A percentile compares a stretch with the other conserved stretches of the same genome.
Conservation (phyloP, 805 yeast genomes). For the Candida coleopterorum region DNA sequence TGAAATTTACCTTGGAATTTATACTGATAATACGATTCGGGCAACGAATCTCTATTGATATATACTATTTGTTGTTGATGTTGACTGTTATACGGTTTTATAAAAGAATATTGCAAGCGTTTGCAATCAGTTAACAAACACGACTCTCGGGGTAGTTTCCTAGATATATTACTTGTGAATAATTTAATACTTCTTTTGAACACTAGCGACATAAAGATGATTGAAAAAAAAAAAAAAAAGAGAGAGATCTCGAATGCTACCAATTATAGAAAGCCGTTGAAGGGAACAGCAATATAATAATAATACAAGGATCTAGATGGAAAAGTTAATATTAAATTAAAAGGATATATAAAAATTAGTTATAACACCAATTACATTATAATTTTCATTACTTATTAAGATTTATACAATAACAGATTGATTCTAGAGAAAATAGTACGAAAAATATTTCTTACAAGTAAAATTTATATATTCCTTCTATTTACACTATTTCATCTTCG, state of each 20-base stretch:
- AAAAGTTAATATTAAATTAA: too few species aligned
- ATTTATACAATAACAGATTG: too few species aligned
- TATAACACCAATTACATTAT: too few species aligned
- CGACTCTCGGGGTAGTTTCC: neutral
- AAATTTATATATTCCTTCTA: too few species aligned
- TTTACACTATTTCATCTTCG: constrained; percentile 23
- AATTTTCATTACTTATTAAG: too few species aligned
- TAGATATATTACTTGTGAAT: constrained; percentile 1
- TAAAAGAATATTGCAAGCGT: neutral
- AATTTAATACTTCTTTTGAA: constrained; percentile 3
- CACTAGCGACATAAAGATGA: neutral
- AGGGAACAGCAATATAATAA: too few species aligned
- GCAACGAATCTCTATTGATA: constrained; percentile 1
- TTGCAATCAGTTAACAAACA: constrained; percentile 1
- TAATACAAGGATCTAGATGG: too few species aligned
- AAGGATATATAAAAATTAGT: too few species aligned
- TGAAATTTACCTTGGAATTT: constrained; percentile 3
- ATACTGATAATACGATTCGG: neutral
- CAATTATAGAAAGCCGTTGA: too few species aligned
- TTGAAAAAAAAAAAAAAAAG: neutral
- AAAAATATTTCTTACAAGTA: too few species aligned
- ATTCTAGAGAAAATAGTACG: too few species aligned
- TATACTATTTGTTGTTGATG: constrained; percentile 2
- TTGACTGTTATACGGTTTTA: constrained; percentile 2
- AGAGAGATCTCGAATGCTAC: too few species aligned